phyloP scores from a whole-genome alignment of 1,284 basidiomycete genomes.

The Xanthoconium separans region DNA sequence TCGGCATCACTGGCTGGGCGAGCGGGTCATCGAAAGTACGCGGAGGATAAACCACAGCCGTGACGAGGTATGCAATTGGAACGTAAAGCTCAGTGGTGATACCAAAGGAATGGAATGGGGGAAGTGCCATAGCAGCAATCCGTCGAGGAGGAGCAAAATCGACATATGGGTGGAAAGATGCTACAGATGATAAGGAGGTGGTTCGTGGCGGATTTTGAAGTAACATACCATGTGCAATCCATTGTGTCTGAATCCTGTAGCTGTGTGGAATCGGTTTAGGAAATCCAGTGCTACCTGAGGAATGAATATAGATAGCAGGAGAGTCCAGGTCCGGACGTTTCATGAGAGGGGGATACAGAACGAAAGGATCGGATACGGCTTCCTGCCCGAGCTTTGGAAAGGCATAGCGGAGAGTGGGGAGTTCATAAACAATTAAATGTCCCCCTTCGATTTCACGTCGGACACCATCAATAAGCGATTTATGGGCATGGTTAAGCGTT shows the following conservation, averaged over 20 bases:
- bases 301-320: slow-evolving; percentile 34
- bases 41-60: slow-evolving; percentile 17
- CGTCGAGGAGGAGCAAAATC: slow-evolving; percentile 15
- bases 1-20: slow-evolving; percentile 12
- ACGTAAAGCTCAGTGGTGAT: slow-evolving; percentile 17
- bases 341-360: slow-evolving; percentile 23
- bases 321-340: slow-evolving; percentile 21
- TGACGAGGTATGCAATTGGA: slow-evolving; percentile 8
- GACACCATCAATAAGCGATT: slow-evolving; percentile 27
- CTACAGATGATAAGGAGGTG: slow-evolving; percentile 4
- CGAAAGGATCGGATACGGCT: slow-evolving; percentile 24
- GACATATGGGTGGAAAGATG: neutral
- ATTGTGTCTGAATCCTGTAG: slow-evolving; percentile 26
- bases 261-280: slow-evolving; percentile 34
- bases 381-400: slow-evolving; percentile 38
- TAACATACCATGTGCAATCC: slow-evolving; percentile 22
- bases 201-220: neutral
- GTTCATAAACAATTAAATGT: slow-evolving; percentile 21
- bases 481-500: slow-evolving; percentile 27
- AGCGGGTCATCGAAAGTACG: slow-evolving; percentile 5
- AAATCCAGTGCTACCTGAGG: slow-evolving; percentile 40
- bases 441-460: slow-evolving; percentile 3
- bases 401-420: slow-evolving; percentile 28
- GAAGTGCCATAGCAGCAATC: slow-evolving; percentile 25
- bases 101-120: slow-evolving; percentile 28